phyloP scores from a whole-genome alignment of 164 flowering plant species.

The Umbilicus rupestris region DNA sequence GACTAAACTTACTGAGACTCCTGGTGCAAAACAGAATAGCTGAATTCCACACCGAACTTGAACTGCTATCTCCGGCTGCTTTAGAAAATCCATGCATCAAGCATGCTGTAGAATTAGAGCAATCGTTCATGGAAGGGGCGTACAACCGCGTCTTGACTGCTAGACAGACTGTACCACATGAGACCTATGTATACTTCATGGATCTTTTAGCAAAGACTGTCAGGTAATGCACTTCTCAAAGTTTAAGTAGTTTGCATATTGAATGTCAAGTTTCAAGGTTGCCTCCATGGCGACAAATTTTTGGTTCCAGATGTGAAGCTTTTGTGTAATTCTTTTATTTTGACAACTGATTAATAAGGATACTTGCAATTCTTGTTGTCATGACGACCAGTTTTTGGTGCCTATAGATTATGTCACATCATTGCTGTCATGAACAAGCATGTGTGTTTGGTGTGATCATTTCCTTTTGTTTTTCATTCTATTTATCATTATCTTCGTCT shows the following conservation, averaged over 20 bases:
- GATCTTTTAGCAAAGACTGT: conserved; percentile 81
- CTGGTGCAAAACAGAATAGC: conserved; percentile 92
- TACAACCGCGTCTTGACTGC: conserved; percentile 82
- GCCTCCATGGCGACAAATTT: too few relatives aligned
- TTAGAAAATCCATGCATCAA: conserved; percentile 76
- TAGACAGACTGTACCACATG: conserved; percentile 71
- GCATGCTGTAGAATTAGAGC: conserved; percentile 87
- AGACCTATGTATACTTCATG: conserved; percentile 68
- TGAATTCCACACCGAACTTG: conserved; percentile 86
- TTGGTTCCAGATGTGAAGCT: too few relatives aligned
- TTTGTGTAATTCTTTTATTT: too few relatives aligned
- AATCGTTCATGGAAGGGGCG: conserved; percentile 96
- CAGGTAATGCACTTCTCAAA: conserved; percentile 28
- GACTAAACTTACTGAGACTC: conserved; percentile 87
- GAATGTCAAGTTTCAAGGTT: neutral
- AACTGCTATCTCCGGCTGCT: conserved; percentile 62
- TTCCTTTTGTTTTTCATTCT: neutral
- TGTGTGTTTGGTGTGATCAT: too few relatives aligned
- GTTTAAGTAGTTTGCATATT: neutral
- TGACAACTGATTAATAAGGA: too few relatives aligned
- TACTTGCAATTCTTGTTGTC: too few relatives aligned
- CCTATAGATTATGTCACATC: too few relatives aligned
- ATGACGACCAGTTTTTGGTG: too few relatives aligned
- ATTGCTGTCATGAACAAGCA: too few relatives aligned
- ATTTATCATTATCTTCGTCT: neutral